Conservation (phyloP, 257 asterid species). For the Linderniella brevidens region DNA sequence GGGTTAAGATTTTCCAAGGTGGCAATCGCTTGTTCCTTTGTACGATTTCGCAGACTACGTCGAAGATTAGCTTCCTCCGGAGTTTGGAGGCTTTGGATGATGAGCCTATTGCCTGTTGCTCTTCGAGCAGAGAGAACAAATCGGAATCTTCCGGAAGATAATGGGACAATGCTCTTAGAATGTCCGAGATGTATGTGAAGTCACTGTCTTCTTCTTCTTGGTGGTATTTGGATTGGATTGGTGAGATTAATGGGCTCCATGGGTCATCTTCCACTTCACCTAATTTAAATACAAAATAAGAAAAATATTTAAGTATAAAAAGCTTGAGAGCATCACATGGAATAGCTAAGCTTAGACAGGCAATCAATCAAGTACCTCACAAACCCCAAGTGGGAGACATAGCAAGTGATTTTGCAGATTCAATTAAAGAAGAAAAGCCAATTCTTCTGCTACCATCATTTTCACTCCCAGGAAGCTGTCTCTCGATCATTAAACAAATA, state of each 20-base stretch:
- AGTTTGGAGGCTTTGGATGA: conserved; percentile 31
- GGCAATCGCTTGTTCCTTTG: conserved; percentile 37
- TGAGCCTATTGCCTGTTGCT: conserved; percentile 46
- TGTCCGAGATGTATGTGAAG: conserved; percentile 44
- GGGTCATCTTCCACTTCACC: too few species aligned
- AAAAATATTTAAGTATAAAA: too few species aligned
- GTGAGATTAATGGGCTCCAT: conserved; percentile 8
- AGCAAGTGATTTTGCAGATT: too few species aligned
- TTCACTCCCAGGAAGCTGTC: too few species aligned
- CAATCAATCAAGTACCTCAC: too few species aligned
- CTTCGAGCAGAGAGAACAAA: conserved; percentile 44
- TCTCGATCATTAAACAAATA: too few species aligned
- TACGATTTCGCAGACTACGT: conserved; percentile 45
- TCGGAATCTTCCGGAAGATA: conserved; percentile 37
- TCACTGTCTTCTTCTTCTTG: conserved; percentile 29
- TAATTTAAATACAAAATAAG: too few species aligned
- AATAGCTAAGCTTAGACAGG: too few species aligned
- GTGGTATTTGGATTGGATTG: conserved; percentile 14
- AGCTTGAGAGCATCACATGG: too few species aligned
- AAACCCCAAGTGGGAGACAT: too few species aligned
- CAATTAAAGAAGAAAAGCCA: too few species aligned
- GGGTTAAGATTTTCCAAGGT: conserved; percentile 47
- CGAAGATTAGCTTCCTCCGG: conserved; percentile 51
- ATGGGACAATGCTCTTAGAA: conserved; percentile 42
- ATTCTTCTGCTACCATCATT: too few species aligned